Base-by-base conservation (phyloP, 805 yeast genomes). In the Candida ponderosae region DNA sequence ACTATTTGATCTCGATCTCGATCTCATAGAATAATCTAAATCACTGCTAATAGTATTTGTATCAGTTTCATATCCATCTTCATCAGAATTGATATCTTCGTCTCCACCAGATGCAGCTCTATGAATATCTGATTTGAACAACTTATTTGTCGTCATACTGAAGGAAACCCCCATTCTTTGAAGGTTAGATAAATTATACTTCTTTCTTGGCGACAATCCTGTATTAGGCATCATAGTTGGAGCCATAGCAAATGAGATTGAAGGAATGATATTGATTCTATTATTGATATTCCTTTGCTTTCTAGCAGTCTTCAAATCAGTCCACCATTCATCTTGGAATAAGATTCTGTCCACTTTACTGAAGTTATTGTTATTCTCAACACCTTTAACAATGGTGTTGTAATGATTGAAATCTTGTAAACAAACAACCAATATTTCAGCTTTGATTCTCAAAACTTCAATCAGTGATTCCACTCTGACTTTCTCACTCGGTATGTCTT, bases 271-370 rank as follows among this genome's bases (percentile, higher is more conserved):
- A 47, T 42, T 63, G 26, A 31, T 9, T 31, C 24, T 31, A 30
- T 5, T 9, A 43, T 48, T 29, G 41, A 45, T 18, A 57, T 51
- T 31, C 39, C 46, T 41, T 4, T 60, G 54, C 5, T 58, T 53
- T 40, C 96, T 70, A 1, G 83, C 79, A 32, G 69, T 74, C 28
- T 67, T 62, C 37, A 87, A 61, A 39, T 80, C 80, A 32, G 61
- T 61, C 96, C 96, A 93, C 97, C 97, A 90, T 36, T 76, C 81
- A 39, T 83, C 89, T n/a, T 67, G 62, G 18, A 62, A 63, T 34
- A 90, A 59, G 0, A 65, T 55, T 13, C 51, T 44, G 34, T 80
- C 72, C 8, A 88, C 74, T 20, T 62, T 65, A 2, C 68, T 70
- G 18, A 63, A 50, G 26, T 46, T 56, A 42, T 57, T 70, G 15